These are phyloP conservation scores for Fusarium sp. DNA, from an alignment of 2,329 filamentous ascomycete species.

Conservation along the genomic window DNA sequence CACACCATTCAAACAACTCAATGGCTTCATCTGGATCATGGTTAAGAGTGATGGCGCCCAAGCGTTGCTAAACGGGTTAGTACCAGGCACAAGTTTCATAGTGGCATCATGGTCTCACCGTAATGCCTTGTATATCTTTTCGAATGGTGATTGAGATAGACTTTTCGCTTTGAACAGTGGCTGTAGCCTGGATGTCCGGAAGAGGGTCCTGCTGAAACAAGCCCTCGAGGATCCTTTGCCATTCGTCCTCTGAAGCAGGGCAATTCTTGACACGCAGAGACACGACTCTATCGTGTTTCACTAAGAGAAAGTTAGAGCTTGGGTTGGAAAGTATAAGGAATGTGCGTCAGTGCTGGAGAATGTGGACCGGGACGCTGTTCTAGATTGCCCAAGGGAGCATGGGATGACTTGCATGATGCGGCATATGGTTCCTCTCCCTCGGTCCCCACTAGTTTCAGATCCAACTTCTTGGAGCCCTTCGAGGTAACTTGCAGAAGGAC, in stretches of 20 bases:
- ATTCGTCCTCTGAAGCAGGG: constrained; percentile 69
- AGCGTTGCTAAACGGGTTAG: constrained; percentile 64
- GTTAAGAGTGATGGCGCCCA: constrained; percentile 70
- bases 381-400: constrained; percentile 24
- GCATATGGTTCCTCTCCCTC: constrained; percentile 71
- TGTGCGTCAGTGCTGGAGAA: constrained; percentile 32
- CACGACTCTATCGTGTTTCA: constrained; percentile 65
- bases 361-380: constrained; percentile 26
- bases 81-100: constrained; percentile 19
- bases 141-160: constrained; percentile 69
- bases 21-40: constrained; percentile 67
- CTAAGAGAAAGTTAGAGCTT: constrained; percentile 48
- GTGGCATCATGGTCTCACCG: constrained; percentile 56
- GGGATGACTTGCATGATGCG: constrained; percentile 61
- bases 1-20: constrained; percentile 76
- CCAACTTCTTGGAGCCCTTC: constrained; percentile 61
- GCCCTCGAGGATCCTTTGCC: constrained; percentile 68
- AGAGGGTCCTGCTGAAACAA: constrained; percentile 63
- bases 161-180: constrained; percentile 62
- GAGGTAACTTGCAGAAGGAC: constrained; percentile 69
- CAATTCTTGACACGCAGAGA: constrained; percentile 63
- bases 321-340: constrained; percentile 24
- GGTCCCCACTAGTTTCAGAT: constrained; percentile 73
- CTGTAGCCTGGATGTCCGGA: constrained; percentile 66
- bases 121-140: constrained; percentile 73